Evolutionary conservation across 331 rosid genomes (phyloP).

Genomic region (Dryas integrifolia): DNA sequence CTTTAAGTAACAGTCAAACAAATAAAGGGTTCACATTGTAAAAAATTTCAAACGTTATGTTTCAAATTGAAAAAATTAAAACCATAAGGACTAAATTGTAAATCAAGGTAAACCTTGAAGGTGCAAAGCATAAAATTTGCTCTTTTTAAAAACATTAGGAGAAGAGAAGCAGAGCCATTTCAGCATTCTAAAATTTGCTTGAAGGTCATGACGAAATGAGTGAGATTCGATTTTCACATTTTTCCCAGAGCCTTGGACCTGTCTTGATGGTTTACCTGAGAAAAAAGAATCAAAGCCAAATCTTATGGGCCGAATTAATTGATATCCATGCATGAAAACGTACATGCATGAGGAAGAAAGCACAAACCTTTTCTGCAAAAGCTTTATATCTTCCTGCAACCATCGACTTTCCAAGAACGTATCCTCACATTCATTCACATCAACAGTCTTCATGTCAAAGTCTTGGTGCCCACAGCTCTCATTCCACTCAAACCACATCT

Average conservation of each 20-base stretch:
- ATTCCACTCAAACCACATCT: constrained; percentile 97
- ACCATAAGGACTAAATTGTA: no score
- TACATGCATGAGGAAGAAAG: not conserved
- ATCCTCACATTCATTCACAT: constrained; percentile 56
- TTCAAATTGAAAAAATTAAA: no score
- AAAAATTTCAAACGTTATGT: no score
- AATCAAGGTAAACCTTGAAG: no score
- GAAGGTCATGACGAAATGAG: not conserved
- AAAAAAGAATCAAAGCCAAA: not conserved
- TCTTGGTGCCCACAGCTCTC: constrained; percentile 60
- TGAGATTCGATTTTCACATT: not conserved
- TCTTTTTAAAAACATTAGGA: no score
- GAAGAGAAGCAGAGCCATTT: no score
- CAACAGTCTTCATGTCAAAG: constrained; percentile 51
- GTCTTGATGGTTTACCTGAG: constrained; percentile 8
- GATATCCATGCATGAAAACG: constrained; percentile 9
- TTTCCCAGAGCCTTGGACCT: not conserved
- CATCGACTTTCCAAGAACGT: constrained; percentile 53
- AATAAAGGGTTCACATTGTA: no score
- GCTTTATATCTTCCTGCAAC: constrained; percentile 56
- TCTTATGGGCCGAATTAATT: not conserved
- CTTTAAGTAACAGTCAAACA: no score
- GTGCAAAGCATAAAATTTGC: no score
- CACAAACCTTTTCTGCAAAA: constrained; percentile 65
- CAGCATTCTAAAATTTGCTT: not conserved